phyloP scores from a whole-genome alignment of 768 basidiomycete species.

The Lentinula guzmanii region DNA sequence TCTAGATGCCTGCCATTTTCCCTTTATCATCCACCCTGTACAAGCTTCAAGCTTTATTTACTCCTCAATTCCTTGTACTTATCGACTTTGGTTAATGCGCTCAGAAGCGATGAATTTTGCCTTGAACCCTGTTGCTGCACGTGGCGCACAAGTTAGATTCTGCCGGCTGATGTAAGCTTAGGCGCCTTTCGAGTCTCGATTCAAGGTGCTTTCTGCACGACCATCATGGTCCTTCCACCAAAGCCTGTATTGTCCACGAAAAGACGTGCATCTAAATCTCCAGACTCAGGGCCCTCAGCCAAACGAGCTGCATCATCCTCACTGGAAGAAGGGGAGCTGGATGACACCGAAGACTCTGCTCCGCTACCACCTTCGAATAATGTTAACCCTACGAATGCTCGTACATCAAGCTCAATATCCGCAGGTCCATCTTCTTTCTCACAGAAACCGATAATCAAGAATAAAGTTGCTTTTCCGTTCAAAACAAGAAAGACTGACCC shows the following conservation, averaged over 20 bases:
- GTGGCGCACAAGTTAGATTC: background rate
- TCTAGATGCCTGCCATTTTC: too few species aligned
- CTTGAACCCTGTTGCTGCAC: too few species aligned
- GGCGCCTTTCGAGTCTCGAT: background rate
- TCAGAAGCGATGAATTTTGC: too few species aligned
- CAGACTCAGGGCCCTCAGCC: slow-evolving; percentile 37
- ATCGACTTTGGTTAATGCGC: too few species aligned
- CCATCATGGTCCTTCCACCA: background rate
- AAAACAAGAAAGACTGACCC: slow-evolving; percentile 44
- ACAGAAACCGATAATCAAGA: slow-evolving; percentile 30
- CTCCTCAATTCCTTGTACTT: too few species aligned
- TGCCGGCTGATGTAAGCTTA: background rate
- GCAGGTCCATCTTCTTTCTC: slow-evolving; percentile 9
- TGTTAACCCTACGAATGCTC: slow-evolving; percentile 12
- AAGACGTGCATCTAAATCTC: slow-evolving; percentile 52
- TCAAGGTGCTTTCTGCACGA: background rate
- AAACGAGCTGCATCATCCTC: slow-evolving; percentile 61
- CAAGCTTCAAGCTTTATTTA: too few species aligned
- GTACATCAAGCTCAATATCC: background rate
- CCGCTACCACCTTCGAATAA: slow-evolving; percentile 13
- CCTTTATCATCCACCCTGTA: too few species aligned
- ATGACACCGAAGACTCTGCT: slow-evolving; percentile 34
- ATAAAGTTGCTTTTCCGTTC: slow-evolving; percentile 71
- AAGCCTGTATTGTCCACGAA: slow-evolving; percentile 30
- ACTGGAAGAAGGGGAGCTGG: slow-evolving; percentile 80